Evolutionary conservation across 768 basidiomycete genomes (phyloP), one percentile per base, ranked within the genome.

Genomic region (Collybia nuda): DNA sequence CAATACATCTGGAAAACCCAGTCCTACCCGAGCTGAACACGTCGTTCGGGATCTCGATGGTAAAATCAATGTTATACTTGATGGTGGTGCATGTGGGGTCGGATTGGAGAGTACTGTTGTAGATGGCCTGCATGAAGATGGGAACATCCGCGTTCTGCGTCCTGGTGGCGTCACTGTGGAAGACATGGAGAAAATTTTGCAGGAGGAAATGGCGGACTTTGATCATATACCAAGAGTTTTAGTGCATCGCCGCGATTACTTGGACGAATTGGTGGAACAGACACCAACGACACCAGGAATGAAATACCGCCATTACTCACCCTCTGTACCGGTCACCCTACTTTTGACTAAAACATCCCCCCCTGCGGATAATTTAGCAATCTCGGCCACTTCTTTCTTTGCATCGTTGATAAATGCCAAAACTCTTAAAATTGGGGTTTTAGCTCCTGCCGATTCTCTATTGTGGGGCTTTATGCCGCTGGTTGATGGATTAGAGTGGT

Each of bases 261-360:
- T 70, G 26, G 89, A 90, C 60, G 74, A 80, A 35, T 67, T 66
- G n/a, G 73, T 89, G 50, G 90, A 93, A 64, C 73, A 75, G 35
- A 80, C 85, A 0, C 97, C 97, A 7, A 93, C 93, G 6, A 98
- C 97, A 0, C 97, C 97, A 2, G 97, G 97, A 26, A 97, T 98
- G 95, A 99, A 99, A 70, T 99, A 99, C 67, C 82, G 88, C 44
- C 97, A 99, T 70, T 99, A 99, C 66, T 89, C 95, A 19, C 97
- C 97, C 2, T 73, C 86, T 1, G 85, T 94, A 3, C 93, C 93
- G 2, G 90, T 98, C 24, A 81, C 80, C 18, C 79, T 98, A 5
- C 71, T 93, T 35, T 76, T 79, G 54, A 81, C 83, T 2, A 57
- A 68, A 4, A 69, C 77, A n/a, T 53, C 60, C 38, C 75, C 78